A percentile compares a stretch with the other conserved stretches of the same genome.
These are phyloP conservation scores for Heterobasidion irregulare DNA, from an alignment of 1,284 basidiomycete genomes.

Conservation along the genomic window DNA sequence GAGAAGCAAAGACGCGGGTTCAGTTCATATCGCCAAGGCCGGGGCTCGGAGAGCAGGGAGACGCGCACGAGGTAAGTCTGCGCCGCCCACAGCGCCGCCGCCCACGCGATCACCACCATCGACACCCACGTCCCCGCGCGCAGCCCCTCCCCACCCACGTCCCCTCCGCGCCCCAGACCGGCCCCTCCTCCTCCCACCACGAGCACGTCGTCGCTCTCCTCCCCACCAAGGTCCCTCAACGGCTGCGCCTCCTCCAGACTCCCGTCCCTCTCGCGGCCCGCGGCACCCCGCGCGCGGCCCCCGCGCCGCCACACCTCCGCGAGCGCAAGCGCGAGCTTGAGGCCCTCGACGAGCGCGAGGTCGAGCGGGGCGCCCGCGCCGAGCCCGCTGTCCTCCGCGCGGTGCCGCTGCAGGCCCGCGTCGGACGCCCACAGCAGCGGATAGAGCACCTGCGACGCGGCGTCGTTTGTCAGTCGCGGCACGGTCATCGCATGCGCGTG, in stretches of 20 bases:
- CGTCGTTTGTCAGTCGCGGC: no score
- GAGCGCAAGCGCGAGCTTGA: constrained; percentile 6
- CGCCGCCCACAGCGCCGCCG: constrained; percentile 5
- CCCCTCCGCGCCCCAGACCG: background rate
- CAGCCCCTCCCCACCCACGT: background rate
- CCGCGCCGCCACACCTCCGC: no score
- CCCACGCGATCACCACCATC: background rate
- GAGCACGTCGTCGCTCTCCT: background rate
- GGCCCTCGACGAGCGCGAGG: constrained; percentile 6
- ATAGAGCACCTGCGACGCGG: no score
- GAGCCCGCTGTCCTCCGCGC: no score
- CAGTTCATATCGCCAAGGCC: no score
- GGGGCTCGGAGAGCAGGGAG: no score
- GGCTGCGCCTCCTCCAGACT: constrained; percentile 3
- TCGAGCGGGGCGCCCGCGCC: no score
- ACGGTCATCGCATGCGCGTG: no score
- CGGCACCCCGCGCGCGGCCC: no score
- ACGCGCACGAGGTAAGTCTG: constrained; percentile 6
- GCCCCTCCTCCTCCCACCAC: background rate
- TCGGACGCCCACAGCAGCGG: no score
- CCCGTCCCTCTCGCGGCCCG: background rate
- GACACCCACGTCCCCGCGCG: background rate
- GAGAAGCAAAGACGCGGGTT: no score
- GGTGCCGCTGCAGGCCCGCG: no score
- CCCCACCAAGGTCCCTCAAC: constrained; percentile 1